Percentiles rank a stretch among this genome's conserved stretches.
phyloP scores from a whole-genome alignment of 2,329 filamentous ascomycete genomes.

The Myriosclerotinia duriaeana region DNA sequence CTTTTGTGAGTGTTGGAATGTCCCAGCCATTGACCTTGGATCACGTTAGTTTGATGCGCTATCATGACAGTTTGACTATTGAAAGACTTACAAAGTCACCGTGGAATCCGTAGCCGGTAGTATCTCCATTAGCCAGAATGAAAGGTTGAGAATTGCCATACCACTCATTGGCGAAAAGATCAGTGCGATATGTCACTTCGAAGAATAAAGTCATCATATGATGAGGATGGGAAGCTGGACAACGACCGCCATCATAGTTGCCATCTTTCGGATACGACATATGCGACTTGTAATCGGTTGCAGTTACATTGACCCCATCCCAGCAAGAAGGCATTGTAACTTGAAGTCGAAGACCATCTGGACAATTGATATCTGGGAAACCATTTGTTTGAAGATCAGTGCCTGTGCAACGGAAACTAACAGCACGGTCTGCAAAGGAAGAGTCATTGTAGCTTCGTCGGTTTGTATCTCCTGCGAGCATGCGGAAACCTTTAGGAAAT shows the following conservation, averaged over 20 bases:
- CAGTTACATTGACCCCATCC: slow-evolving; percentile 59
- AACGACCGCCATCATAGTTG: slow-evolving; percentile 46
- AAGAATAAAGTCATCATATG: slow-evolving; percentile 60
- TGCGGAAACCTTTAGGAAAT: slow-evolving; percentile 45
- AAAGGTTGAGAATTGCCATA: slow-evolving; percentile 52
- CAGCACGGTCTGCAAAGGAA: slow-evolving; percentile 23
- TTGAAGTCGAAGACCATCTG: slow-evolving; percentile 52
- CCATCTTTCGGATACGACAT: slow-evolving; percentile 50
- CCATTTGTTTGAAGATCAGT: slow-evolving; percentile 47
- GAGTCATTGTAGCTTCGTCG: slow-evolving; percentile 21
- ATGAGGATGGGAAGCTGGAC: slow-evolving; percentile 52
- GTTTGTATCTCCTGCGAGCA: slow-evolving; percentile 46
- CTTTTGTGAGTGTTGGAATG: slow-evolving; percentile 19
- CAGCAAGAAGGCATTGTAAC: slow-evolving; percentile 61
- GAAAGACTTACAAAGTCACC: slow-evolving; percentile 21
- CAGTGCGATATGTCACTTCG: slow-evolving; percentile 57
- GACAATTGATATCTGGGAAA: slow-evolving; percentile 57
- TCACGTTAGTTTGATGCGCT: not conserved
- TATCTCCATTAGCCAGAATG: slow-evolving; percentile 23
- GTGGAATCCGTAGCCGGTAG: slow-evolving; percentile 24
- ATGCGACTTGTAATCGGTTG: slow-evolving; percentile 55
- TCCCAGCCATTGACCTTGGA: slow-evolving; percentile 22
- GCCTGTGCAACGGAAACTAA: slow-evolving; percentile 54
- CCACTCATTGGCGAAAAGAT: slow-evolving; percentile 59
- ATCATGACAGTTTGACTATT: not conserved